Evolutionary conservation across 2,329 filamentous ascomycete species (phyloP), one percentile per base, ranked within the genome.

Genomic region (Talaromyces sp.): DNA sequence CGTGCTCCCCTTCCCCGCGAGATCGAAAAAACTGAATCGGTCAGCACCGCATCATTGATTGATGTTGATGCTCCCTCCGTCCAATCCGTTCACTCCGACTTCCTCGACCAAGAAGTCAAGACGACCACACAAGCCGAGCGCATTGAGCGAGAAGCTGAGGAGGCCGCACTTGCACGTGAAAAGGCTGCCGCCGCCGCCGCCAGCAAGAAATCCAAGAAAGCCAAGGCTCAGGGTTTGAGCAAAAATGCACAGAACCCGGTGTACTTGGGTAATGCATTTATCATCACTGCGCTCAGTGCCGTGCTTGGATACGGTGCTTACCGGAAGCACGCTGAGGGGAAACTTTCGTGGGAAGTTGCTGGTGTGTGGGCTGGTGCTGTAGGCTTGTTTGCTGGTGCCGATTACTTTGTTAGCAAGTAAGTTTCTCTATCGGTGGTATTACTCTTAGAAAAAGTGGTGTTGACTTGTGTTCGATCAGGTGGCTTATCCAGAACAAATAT

Each of bases 361-460:
- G 79, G 80, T 11, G 66, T 76, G 8, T 78, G 76, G 68, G 76
- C 78, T 37, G 81, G 78, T 10, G 78, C 73, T 31, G 76, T 83
- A 19, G 79, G 80, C 27, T 76, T 78, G 13, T 74, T 81, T 52
- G 79, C 78, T 61, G 74, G 76, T 3, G 78, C 76, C 35, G 81
- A 83, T 71, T 83, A 82, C 70, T 81, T 78, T 64, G 76, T 80
- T 50, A 83, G 81, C 80, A 81, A 80, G 81, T 83, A 68, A 75
- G 81, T 76, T 41, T 71, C 10, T 31, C n/a, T 11, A 39, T 24
- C 16, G 9, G 33, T 27, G 22, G 22, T 6, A 35, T 5, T 31
- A 22, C 11, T 33, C 5, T 8, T 19, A 11, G 1, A 37, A 4
- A 27, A 50, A n/a, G 24, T 41, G 31, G 19, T 60, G 60, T 54